Evolutionary conservation across 768 basidiomycete genomes (phyloP), one percentile per base, ranked within the genome.

Genomic region (Naganishia vaughanmartiniae): DNA sequence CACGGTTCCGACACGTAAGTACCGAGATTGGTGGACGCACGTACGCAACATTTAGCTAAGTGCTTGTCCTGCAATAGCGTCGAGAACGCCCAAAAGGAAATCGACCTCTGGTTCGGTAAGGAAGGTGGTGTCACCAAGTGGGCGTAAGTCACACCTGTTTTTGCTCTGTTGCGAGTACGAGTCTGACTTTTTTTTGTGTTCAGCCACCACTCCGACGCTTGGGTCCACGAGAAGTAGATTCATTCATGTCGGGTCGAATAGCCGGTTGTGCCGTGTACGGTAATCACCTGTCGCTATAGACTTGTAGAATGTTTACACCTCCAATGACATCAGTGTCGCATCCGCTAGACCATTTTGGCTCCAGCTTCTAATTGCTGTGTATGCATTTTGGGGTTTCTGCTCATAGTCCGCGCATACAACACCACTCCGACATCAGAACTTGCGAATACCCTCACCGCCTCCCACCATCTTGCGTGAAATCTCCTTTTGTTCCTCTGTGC

Each of bases 81-180:
- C 72, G 82, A 83, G 77, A 80, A 78, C 72, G 80, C 80, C 70
- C 77, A 97, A 83, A 93, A 94, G 85, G 95, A 99, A 84, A 97
- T 99, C 77, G 84, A 84, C 53, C 88, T 99, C 90, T 95, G 81
- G 81, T 82, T 82, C 80, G 75, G 75, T 53, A 42, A 63, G 60
- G 75, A 77, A 79, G 80, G 77, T 70, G 80, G 77, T 70, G 74
- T 77, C 72, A 67, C 75, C 65, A 74, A 79, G 75, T 81, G 77
- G 76, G 78, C 75, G 71, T 72, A 73, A 55, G 63, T 76, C 7
- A 7, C 36, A 24, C 7, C 24, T 9, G 39, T 19, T 6, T n/a
- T 26, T 11, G 65, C 66, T 73, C 56, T 51, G 69, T 54, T 78
- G 77, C 76, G 69, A 76, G 70, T 77, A 76, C 75, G 76, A 78